Percentiles rank a stretch among this genome's conserved stretches.
phyloP scores from a whole-genome alignment of 495 filamentous ascomycete genomes.

The Penicillium silybi region DNA sequence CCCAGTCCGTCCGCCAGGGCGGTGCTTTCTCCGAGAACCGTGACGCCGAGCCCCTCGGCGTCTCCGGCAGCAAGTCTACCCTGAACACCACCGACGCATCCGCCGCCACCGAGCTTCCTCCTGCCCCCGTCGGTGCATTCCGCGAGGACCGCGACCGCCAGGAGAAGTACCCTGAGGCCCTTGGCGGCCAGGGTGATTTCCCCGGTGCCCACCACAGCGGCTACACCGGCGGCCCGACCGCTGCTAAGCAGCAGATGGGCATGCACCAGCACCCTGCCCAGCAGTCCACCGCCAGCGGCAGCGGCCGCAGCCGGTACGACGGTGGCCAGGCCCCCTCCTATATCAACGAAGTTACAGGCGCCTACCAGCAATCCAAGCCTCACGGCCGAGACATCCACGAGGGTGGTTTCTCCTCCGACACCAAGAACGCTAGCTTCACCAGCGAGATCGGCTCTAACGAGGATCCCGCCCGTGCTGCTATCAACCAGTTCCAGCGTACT shows the following conservation, averaged over 20 bases:
- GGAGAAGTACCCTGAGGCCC: conserved; percentile 46
- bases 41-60: conserved; percentile 44
- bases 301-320: conserved; percentile 28
- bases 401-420: conserved; percentile 45
- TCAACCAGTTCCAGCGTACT: conserved; percentile 42
- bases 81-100: conserved; percentile 56
- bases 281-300: conserved; percentile 23
- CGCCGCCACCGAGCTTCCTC: conserved; percentile 45
- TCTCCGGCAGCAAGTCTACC: conserved; percentile 46
- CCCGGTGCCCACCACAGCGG: conserved; percentile 44
- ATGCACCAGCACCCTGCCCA: conserved; percentile 23
- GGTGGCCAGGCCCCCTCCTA: conserved; percentile 43
- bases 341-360: conserved; percentile 32
- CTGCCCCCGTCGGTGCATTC: conserved; percentile 43
- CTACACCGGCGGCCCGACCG: conserved; percentile 42
- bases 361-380: conserved; percentile 40
- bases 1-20: conserved; percentile 50
- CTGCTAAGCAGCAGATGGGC: conserved; percentile 35
- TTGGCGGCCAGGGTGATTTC: conserved; percentile 48
- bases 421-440: conserved; percentile 56
- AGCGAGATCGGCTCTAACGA: conserved; percentile 56
- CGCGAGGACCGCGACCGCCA: conserved; percentile 45
- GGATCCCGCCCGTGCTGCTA: conserved; percentile 58
- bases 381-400: conserved; percentile 55
- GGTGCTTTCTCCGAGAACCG: conserved; percentile 53